Percentiles rank a stretch among this genome's conserved stretches.
Conservation (phyloP, 805 yeast species). For the Pichia californica region DNA sequence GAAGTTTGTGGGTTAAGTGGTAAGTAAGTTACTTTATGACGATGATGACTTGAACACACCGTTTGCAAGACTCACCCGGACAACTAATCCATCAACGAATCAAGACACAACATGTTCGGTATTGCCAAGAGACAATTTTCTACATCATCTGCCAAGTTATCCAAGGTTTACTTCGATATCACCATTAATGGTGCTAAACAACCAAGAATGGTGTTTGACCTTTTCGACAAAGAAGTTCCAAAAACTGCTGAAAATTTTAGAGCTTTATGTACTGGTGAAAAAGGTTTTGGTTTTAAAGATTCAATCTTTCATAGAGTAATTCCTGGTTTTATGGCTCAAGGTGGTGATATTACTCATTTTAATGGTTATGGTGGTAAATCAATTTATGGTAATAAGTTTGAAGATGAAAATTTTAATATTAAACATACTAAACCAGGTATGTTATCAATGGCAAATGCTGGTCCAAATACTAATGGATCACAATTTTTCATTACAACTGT, state of each 20-base stretch:
- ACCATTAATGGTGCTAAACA: conserved; percentile 47
- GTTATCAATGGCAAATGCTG: conserved; percentile 88
- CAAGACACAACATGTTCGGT: conserved; percentile 6
- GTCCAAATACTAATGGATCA: conserved; percentile 89
- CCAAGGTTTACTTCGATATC: conserved; percentile 53
- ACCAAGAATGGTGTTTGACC: conserved; percentile 67
- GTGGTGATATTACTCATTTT: conserved; percentile 81
- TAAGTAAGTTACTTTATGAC: too few species aligned
- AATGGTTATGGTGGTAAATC: conserved; percentile 93
- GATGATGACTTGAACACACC: too few species aligned
- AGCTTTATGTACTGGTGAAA: conserved; percentile 84
- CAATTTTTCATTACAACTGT: conserved; percentile 87
- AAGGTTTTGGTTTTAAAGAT: conserved; percentile 84
- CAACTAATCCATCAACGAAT: neutral
- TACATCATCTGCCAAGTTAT: conserved; percentile 36
- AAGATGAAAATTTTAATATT: conserved; percentile 62
- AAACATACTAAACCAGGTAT: conserved; percentile 76
- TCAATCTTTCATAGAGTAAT: conserved; percentile 95
- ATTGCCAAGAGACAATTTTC: conserved; percentile 43
- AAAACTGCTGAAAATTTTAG: conserved; percentile 78
- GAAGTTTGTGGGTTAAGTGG: too few species aligned
- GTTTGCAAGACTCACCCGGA: too few species aligned
- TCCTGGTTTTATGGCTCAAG: conserved; percentile 96
- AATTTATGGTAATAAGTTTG: conserved; percentile 60
- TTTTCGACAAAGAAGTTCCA: conserved; percentile 86